Conservation (phyloP, 1,284 basidiomycete species). For the Ceratobasidium sp. region DNA sequence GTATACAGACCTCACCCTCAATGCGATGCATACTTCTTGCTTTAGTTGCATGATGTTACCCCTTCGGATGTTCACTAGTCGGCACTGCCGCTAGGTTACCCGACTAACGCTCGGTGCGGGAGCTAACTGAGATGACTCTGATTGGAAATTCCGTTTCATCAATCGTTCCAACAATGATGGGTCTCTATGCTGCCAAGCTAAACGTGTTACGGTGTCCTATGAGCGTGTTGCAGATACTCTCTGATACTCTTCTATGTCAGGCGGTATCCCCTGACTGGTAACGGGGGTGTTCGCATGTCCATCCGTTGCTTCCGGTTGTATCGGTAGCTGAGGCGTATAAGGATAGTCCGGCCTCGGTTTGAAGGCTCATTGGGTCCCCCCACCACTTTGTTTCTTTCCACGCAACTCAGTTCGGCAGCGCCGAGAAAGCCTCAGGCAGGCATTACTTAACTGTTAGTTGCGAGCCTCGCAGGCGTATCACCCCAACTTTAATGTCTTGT, state of each 20-base stretch:
- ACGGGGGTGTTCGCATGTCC: slow-evolving; percentile 29
- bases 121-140: background rate
- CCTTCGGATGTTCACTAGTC: background rate
- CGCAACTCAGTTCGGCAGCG: slow-evolving; percentile 18
- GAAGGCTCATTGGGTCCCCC: background rate
- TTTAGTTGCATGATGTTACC: background rate
- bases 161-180: background rate
- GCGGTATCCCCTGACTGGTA: slow-evolving; percentile 3
- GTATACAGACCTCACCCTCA: background rate
- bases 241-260: background rate
- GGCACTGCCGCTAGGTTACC: background rate
- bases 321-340: slow-evolving; percentile 1
- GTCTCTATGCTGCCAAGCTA: background rate
- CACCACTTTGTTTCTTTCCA: slow-evolving; percentile 15
- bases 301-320: slow-evolving; percentile 14
- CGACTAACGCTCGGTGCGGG: background rate
- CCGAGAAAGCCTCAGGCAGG: slow-evolving; percentile 44
- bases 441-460: slow-evolving; percentile 22
- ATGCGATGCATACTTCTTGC: slow-evolving; percentile 7
- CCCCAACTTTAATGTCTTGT: background rate
- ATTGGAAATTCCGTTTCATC: background rate
- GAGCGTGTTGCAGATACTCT: background rate
- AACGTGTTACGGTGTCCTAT: background rate
- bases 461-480: background rate
- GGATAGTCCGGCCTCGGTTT: background rate